Evolutionary conservation across 371 early-diverging fungal genomes (phyloP).

Genomic region (Dichotomocladium elegans): DNA sequence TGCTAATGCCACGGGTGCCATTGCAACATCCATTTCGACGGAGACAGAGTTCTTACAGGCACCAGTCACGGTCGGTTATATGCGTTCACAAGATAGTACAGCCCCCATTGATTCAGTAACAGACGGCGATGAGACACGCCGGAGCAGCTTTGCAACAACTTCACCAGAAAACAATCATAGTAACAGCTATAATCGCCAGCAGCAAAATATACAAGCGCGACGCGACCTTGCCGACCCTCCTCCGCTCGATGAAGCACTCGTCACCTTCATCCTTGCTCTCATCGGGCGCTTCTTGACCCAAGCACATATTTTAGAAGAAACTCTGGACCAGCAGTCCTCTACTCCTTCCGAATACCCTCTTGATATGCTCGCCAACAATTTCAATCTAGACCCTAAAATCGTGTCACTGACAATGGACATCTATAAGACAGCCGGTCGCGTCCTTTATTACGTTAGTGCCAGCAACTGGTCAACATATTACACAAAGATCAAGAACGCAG

Average conservation of each 20-base stretch:
- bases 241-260: constrained; percentile 68
- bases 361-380: constrained; percentile 6
- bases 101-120: not conserved
- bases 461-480: constrained; percentile 82
- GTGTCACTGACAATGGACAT: constrained; percentile 52
- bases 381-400: constrained; percentile 25
- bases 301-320: constrained; percentile 37
- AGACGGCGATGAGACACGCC: not conserved
- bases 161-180: no score
- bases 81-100: not conserved
- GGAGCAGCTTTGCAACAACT: no score
- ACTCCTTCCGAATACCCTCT: constrained; percentile 24
- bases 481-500: constrained; percentile 57
- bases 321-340: constrained; percentile 13
- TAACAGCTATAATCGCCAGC: no score
- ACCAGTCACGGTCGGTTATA: constrained; percentile 6
- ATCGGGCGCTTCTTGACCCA: constrained; percentile 64
- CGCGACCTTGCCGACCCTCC: constrained; percentile 55
- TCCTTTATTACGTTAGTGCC: constrained; percentile 76
- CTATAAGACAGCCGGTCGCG: constrained; percentile 65
- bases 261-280: constrained; percentile 60
- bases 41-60: constrained; percentile 11
- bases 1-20: constrained; percentile 12
- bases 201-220: not conserved
- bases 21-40: constrained; percentile 4